phyloP scores from a whole-genome alignment of 2,329 filamentous ascomycete species.

The Colletotrichum trifolii region DNA sequence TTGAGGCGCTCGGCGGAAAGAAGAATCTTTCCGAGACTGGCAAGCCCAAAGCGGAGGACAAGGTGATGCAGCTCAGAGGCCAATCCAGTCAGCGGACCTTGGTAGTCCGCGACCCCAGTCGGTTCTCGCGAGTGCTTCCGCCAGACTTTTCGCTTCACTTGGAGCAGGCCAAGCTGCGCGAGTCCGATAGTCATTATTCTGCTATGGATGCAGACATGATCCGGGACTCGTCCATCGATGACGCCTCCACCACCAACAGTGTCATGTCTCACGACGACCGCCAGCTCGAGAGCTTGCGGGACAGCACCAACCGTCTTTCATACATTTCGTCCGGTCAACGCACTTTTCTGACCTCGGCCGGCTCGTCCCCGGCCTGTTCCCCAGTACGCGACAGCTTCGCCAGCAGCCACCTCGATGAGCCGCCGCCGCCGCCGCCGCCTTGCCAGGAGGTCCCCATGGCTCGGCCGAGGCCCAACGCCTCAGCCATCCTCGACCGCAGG shows the following conservation, averaged over 20 bases:
- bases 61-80: slow-evolving; percentile 46
- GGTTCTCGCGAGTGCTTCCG: slow-evolving; percentile 54
- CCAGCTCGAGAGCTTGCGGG: slow-evolving; percentile 67
- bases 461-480: slow-evolving; percentile 62
- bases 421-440: slow-evolving; percentile 38
- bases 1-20: slow-evolving; percentile 76
- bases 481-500: slow-evolving; percentile 61
- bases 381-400: slow-evolving; percentile 65
- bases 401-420: slow-evolving; percentile 41
- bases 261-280: slow-evolving; percentile 68
- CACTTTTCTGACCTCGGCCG: slow-evolving; percentile 68
- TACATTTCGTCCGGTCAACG: slow-evolving; percentile 70
- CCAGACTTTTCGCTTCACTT: slow-evolving; percentile 49
- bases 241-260: slow-evolving; percentile 68
- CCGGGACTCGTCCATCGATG: slow-evolving; percentile 60
- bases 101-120: slow-evolving; percentile 60
- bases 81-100: slow-evolving; percentile 59
- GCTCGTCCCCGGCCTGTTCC: slow-evolving; percentile 68
- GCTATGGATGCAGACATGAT: slow-evolving; percentile 42
- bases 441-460: slow-evolving; percentile 41
- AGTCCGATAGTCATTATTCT: slow-evolving; percentile 39
- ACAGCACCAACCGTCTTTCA: slow-evolving; percentile 67
- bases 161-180: slow-evolving; percentile 39
- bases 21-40: slow-evolving; percentile 71
- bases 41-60: slow-evolving; percentile 57